phyloP scores from a whole-genome alignment of 1,284 basidiomycete genomes.

The Macrocybe sp. region DNA sequence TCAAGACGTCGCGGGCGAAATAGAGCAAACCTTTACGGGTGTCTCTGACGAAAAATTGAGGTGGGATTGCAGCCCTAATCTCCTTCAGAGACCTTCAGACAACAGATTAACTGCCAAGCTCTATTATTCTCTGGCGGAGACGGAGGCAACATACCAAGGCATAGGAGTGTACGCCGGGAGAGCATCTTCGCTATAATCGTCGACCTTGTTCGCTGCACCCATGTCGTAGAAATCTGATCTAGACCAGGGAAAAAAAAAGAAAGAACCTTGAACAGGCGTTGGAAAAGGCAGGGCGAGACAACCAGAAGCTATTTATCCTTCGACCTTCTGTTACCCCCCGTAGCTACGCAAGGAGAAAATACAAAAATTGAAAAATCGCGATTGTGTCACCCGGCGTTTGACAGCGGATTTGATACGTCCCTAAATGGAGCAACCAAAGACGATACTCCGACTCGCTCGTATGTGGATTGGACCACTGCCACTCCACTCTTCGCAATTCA shows the following conservation, averaged over 20 bases:
- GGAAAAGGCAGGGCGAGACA: too few relatives aligned
- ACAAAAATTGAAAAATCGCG: too few relatives aligned
- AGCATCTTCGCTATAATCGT: conserved; percentile 30
- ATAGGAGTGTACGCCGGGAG: conserved; percentile 43
- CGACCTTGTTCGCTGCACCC: conserved; percentile 1
- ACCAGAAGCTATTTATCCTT: too few relatives aligned
- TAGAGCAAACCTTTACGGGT: conserved; percentile 33
- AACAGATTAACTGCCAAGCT: background rate
- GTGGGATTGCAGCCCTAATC: conserved; percentile 49
- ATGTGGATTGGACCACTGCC: too few relatives aligned
- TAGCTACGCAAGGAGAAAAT: too few relatives aligned
- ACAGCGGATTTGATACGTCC: too few relatives aligned
- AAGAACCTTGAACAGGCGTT: too few relatives aligned
- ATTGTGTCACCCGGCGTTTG: too few relatives aligned
- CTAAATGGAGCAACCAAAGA: too few relatives aligned
- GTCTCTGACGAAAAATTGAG: conserved; percentile 38
- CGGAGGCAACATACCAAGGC: conserved; percentile 31
- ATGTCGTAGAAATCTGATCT: background rate
- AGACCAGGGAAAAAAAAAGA: conserved; percentile 1
- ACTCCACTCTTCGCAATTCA: too few relatives aligned
- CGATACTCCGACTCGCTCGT: too few relatives aligned
- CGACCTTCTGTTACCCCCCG: too few relatives aligned
- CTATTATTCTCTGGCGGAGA: background rate
- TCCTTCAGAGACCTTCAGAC: conserved; percentile 42
- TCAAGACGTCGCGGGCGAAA: conserved; percentile 39